phyloP scores from a whole-genome alignment of 345 rosid genomes.

The Linum trigynum region DNA sequence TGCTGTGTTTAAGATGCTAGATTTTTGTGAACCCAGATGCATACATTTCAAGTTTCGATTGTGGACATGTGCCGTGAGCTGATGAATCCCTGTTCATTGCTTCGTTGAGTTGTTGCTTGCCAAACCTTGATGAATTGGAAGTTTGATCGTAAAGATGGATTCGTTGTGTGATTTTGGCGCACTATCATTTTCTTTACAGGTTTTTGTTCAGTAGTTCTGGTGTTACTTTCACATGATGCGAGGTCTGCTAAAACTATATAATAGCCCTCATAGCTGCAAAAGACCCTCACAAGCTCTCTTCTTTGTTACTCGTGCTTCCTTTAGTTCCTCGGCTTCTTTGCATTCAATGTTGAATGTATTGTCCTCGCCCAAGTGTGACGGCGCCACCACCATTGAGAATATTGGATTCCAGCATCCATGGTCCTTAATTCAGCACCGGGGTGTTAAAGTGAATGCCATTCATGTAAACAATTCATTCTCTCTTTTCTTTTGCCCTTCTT shows the following conservation, averaged over 20 bases:
- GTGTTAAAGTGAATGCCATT: conserved; percentile 68
- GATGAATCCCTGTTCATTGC: neutral
- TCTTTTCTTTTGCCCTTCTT: neutral
- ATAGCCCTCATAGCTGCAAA: conserved; percentile 6
- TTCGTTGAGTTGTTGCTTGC: neutral
- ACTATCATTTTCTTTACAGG: too few relatives aligned
- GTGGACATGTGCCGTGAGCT: too few relatives aligned
- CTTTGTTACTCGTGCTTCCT: conserved; percentile 8
- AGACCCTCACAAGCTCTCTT: conserved; percentile 26
- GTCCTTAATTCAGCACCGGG: conserved; percentile 53
- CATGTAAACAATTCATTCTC: conserved; percentile 25
- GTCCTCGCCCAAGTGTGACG: conserved; percentile 11
- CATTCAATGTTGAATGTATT: conserved; percentile 15
- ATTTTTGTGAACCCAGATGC: too few relatives aligned
- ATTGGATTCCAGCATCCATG: conserved; percentile 35
- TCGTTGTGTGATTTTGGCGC: too few relatives aligned
- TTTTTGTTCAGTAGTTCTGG: too few relatives aligned
- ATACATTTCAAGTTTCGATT: too few relatives aligned
- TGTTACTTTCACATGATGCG: neutral
- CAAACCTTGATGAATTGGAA: neutral
- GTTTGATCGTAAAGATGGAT: neutral
- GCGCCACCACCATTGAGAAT: neutral
- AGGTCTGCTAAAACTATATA: neutral
- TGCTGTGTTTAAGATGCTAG: too few relatives aligned
- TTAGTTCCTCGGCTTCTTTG: neutral